Evolutionary conservation across 352 stramenopile genomes (phyloP).

Genomic region (Globisporangium canariense): DNA sequence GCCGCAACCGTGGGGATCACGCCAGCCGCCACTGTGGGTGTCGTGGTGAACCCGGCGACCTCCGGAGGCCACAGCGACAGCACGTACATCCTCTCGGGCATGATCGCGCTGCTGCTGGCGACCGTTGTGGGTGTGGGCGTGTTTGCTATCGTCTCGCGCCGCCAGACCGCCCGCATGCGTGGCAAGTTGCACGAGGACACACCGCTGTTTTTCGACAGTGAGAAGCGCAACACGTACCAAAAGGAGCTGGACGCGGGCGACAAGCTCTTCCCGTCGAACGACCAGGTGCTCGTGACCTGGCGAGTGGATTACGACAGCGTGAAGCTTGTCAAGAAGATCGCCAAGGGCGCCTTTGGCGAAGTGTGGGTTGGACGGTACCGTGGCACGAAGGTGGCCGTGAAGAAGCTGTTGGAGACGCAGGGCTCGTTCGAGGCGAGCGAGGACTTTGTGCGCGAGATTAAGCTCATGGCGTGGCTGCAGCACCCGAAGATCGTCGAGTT

Average conservation of each 20-base stretch:
- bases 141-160: conserved; percentile 38
- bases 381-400: conserved; percentile 52
- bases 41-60: conserved; percentile 25
- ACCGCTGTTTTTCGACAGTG: conserved; percentile 69
- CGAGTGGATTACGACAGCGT: conserved; percentile 66
- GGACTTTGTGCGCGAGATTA: conserved; percentile 65
- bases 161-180: conserved; percentile 32
- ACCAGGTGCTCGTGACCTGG: conserved; percentile 69
- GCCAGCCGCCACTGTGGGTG: conserved; percentile 27
- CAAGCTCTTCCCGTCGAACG: conserved; percentile 66
- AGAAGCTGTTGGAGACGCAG: conserved; percentile 46
- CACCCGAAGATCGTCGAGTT: conserved; percentile 68
- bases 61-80: conserved; percentile 26
- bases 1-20: conserved; percentile 3
- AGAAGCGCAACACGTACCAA: conserved; percentile 51
- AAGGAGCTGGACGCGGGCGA: conserved; percentile 56
- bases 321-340: conserved; percentile 60
- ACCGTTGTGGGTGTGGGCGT: conserved; percentile 32
- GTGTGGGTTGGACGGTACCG: conserved; percentile 72
- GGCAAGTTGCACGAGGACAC: conserved; percentile 69
- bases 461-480: conserved; percentile 68
- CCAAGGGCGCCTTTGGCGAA: conserved; percentile 65
- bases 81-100: conserved; percentile 46
- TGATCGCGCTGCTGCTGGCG: conserved; percentile 37
- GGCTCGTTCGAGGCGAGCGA: conserved; percentile 49